Conservation (phyloP, 805 yeast genomes). For the Hanseniaspora occidentalis region DNA sequence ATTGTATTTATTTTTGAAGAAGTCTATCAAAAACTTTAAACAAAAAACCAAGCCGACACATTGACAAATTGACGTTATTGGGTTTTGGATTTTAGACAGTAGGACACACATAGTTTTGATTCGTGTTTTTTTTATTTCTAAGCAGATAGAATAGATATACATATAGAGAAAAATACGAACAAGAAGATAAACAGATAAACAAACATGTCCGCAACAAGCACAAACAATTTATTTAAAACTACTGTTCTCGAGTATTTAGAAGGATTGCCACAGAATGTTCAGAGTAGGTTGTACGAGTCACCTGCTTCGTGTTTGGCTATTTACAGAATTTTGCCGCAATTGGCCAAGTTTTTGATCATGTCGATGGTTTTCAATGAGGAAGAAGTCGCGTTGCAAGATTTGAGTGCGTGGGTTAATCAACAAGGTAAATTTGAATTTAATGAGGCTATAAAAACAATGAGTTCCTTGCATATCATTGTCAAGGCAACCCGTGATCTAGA, state of each 20-base stretch:
- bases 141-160: no score
- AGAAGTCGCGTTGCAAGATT: conserved; percentile 50
- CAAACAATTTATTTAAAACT: conserved; percentile 36
- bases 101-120: no score
- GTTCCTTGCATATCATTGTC: conserved; percentile 60
- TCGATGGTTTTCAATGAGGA: conserved; percentile 72
- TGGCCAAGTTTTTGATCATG: conserved; percentile 84
- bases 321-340: conserved; percentile 75
- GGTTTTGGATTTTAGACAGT: no score
- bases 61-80: no score
- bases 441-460: conserved; percentile 70
- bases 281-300: conserved; percentile 64
- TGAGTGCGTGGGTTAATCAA: conserved; percentile 64
- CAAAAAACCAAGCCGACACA: no score
- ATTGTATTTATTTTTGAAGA: no score
- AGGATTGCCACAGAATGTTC: conserved; percentile 79
- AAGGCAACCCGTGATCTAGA: conserved; percentile 35
- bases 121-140: no score
- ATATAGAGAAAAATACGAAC: no score
- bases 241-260: conserved; percentile 84
- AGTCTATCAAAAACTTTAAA: no score
- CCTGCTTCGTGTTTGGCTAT: conserved; percentile 94
- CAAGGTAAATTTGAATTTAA: conserved; percentile 40
- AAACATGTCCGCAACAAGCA: conserved; percentile 1
- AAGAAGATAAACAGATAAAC: no score